Evolutionary conservation across 371 early-diverging fungal genomes (phyloP).

Genomic region (Syncephalis plumigaleata): DNA sequence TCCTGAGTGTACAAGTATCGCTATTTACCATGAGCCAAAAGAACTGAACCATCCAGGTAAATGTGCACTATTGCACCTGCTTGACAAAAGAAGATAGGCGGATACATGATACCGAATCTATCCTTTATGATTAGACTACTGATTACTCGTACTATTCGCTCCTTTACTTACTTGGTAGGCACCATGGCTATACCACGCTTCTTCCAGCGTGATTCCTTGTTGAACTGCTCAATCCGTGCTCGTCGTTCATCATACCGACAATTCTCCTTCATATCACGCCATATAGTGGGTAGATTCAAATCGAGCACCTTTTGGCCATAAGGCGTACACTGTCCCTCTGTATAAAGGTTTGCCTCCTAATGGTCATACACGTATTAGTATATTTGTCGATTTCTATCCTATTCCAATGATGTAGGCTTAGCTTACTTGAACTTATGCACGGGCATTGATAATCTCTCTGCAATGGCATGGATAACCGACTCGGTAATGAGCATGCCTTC

Average conservation of each 20-base stretch:
- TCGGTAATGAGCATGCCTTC: slow-evolving; percentile 61
- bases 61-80: slow-evolving; percentile 64
- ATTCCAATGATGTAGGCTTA: too few relatives aligned
- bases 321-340: slow-evolving; percentile 39
- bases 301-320: slow-evolving; percentile 37
- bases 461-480: slow-evolving; percentile 46
- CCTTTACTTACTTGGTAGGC: slow-evolving; percentile 31
- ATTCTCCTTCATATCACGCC: slow-evolving; percentile 26
- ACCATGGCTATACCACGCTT: slow-evolving; percentile 52
- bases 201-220: slow-evolving; percentile 31
- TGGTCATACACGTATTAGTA: background rate
- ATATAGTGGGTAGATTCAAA: slow-evolving; percentile 44
- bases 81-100: slow-evolving; percentile 45
- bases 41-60: slow-evolving; percentile 58
- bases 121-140: background rate
- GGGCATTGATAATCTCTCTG: slow-evolving; percentile 28
- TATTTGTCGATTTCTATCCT: background rate
- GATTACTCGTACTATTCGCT: background rate
- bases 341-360: slow-evolving; percentile 37
- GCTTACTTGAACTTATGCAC: slow-evolving; percentile 25
- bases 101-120: slow-evolving; percentile 42
- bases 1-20: too few relatives aligned
- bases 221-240: slow-evolving; percentile 32
- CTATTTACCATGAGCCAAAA: slow-evolving; percentile 33
- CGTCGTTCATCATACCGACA: slow-evolving; percentile 21